phyloP scores from a whole-genome alignment of 257 asterid genomes.

The Coffea canephora region DNA sequence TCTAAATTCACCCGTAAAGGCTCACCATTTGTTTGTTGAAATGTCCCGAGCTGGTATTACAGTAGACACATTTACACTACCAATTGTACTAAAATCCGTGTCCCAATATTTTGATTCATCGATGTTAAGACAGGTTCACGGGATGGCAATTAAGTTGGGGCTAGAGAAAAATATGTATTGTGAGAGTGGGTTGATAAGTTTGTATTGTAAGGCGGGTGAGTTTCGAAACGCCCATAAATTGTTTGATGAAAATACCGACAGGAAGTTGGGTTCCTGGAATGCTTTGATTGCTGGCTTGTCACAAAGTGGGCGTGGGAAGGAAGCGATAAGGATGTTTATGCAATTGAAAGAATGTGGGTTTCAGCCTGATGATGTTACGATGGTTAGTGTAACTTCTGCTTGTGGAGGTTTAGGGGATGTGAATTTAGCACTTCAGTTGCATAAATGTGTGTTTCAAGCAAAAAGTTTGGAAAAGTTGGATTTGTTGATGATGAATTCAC shows the following conservation, averaged over 20 bases:
- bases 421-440: conserved; percentile 68
- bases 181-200: conserved; percentile 75
- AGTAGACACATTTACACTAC: conserved; percentile 68
- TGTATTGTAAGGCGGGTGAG: conserved; percentile 49
- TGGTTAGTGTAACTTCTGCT: conserved; percentile 76
- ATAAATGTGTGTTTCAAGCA: conserved; percentile 65
- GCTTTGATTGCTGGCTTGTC: conserved; percentile 75
- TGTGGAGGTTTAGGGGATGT: conserved; percentile 78
- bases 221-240: conserved; percentile 52
- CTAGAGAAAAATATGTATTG: conserved; percentile 57
- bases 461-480: conserved; percentile 39
- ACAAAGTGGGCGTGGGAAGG: conserved; percentile 66
- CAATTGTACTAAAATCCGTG: conserved; percentile 62
- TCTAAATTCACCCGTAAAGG: conserved; percentile 56
- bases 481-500: conserved; percentile 70
- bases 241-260: conserved; percentile 56
- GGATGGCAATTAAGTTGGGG: conserved; percentile 45
- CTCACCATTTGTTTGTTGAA: conserved; percentile 45
- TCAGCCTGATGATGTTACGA: conserved; percentile 71
- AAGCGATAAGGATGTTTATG: conserved; percentile 59
- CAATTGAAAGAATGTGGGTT: conserved; percentile 56
- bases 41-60: conserved; percentile 58
- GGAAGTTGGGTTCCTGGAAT: conserved; percentile 89
- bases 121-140: conserved; percentile 51
- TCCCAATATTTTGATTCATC: conserved; percentile 30